Conservation (phyloP, 257 asterid species). For the Forsythia viridissima region DNA sequence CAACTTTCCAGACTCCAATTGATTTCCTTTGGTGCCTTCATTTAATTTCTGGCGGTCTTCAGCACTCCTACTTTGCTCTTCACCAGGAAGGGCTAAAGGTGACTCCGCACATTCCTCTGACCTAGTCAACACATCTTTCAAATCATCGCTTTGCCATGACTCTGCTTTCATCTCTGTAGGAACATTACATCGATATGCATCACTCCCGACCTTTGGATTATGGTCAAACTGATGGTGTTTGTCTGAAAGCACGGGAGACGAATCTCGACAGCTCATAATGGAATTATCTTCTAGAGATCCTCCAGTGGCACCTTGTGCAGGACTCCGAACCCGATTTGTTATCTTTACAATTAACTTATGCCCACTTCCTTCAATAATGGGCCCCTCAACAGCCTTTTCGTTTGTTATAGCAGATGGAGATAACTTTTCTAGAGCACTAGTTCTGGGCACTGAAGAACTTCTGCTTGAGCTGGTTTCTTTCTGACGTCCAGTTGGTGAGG, state of each 20-base stretch:
- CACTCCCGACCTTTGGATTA: slow-evolving; percentile 45
- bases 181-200: slow-evolving; percentile 35
- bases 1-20: slow-evolving; percentile 44
- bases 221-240: slow-evolving; percentile 50
- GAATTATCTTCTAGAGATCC: slow-evolving; percentile 58
- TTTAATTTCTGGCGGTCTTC: slow-evolving; percentile 39
- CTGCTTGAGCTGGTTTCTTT: slow-evolving; percentile 55
- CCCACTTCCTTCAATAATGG: slow-evolving; percentile 43
- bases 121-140: slow-evolving; percentile 47
- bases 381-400: slow-evolving; percentile 56
- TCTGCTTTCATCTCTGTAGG: slow-evolving; percentile 45
- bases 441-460: slow-evolving; percentile 44
- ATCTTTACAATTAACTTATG: slow-evolving; percentile 83
- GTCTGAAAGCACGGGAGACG: slow-evolving; percentile 52
- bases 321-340: slow-evolving; percentile 64
- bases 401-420: slow-evolving; percentile 41
- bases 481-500: slow-evolving; percentile 48
- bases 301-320: slow-evolving; percentile 57
- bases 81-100: slow-evolving; percentile 45
- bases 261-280: slow-evolving; percentile 49
- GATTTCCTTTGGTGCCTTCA: slow-evolving; percentile 38
- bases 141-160: slow-evolving; percentile 50
- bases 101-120: slow-evolving; percentile 56
- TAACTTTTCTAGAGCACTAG: slow-evolving; percentile 47
- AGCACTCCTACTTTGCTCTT: slow-evolving; percentile 47